phyloP scores from a whole-genome alignment of 2,329 filamentous ascomycete species.

The Epichloe scottii region DNA sequence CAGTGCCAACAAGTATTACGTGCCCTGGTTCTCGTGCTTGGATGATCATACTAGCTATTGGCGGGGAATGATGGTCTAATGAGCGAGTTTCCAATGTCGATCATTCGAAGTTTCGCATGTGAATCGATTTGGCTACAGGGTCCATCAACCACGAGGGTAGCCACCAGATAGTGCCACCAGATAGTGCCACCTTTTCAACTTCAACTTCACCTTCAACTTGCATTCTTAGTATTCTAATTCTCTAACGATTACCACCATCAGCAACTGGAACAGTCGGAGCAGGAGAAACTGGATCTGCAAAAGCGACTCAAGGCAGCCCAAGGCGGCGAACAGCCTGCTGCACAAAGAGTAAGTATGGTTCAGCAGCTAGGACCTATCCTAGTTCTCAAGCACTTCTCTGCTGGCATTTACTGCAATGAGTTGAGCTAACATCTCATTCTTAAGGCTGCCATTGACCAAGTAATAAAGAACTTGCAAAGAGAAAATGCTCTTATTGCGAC shows the following conservation, averaged over 20 bases:
- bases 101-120: not conserved
- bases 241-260: slow-evolving; percentile 15
- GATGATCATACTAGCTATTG: not conserved
- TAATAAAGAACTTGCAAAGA: slow-evolving; percentile 57
- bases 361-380: not conserved
- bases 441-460: slow-evolving; percentile 39
- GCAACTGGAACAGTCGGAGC: slow-evolving; percentile 47
- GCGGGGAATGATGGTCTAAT: not conserved
- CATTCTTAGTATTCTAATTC: not conserved
- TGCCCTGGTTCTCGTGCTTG: not conserved
- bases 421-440: not conserved
- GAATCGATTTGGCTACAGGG: not conserved
- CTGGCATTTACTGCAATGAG: not conserved
- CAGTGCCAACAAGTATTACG: not conserved
- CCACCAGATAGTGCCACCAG: not conserved
- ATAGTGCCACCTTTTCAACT: not conserved
- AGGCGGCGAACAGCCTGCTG: slow-evolving; percentile 34
- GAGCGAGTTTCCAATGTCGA: not conserved
- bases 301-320: slow-evolving; percentile 40
- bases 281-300: slow-evolving; percentile 43
- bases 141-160: not conserved
- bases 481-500: slow-evolving; percentile 69
- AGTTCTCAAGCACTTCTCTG: not conserved
- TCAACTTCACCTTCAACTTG: not conserved
- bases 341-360: slow-evolving; percentile 37